Evolutionary conservation across 2,329 filamentous ascomycete genomes (phyloP), one percentile per base, ranked within the genome.

Genomic region (Elsinoe perseae): DNA sequence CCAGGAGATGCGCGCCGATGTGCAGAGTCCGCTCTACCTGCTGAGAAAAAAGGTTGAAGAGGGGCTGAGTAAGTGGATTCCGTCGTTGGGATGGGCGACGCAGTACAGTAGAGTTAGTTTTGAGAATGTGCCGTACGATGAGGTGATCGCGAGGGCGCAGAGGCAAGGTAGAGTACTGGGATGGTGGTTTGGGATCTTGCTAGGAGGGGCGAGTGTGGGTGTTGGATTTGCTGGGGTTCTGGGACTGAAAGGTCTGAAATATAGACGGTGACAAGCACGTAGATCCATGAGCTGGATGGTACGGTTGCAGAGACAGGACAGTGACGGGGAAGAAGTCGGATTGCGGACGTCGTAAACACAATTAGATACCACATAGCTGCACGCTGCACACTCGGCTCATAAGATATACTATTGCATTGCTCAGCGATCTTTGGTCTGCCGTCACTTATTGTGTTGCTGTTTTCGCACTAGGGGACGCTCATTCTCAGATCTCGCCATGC

Each of bases 61-160:
- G 73, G 81, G 80, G 30, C 74, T 97, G 54, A 88, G 86, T 54
- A 80, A 86, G 12, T 84, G 86, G 64, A 66, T 95, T 1, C 93
- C 93, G 0, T 74, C 78, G 23, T 72, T 91, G 10, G 93, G 92
- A 0, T 96, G 92, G 84, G 83, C 86, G 66, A 98, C 93, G 1
- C 89, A 95, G 72, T 98, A 98, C 68, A 84, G 87, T 0, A 80
- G 92, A 18, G 85, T 98, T 7, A 95, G 90, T 63, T 98, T 98
- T 69, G 89, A 89, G 58, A 96, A 95, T 65, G 86, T 95, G 72
- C 77, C 87, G 18, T 98, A 98, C 70, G 88, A 87, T 0, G 85
- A 95, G 59, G 87, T 97, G 2, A 79, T 89, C 30, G 75, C 73
- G 36, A 81, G 80, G 61, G 89, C 86, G 57, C 80, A 85, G 56